Conservation (phyloP, 2,329 filamentous ascomycete genomes). For the Penicillium sp. region DNA sequence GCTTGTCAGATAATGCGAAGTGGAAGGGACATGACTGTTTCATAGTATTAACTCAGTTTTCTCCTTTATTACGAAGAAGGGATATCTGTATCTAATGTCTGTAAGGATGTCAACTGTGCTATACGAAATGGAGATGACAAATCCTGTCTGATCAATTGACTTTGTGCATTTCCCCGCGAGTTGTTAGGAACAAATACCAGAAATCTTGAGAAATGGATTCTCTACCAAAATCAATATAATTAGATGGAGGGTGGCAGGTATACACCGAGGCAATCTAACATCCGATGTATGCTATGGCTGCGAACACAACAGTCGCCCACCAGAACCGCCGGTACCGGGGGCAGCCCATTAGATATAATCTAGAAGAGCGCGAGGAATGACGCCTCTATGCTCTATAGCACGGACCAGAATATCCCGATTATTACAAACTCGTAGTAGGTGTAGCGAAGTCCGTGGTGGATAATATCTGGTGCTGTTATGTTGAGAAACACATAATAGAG, state of each 20-base stretch:
- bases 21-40: conserved; percentile 32
- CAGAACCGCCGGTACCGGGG: conserved; percentile 16
- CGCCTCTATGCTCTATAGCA: conserved; percentile 22
- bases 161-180: conserved; percentile 15
- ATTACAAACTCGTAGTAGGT: too few species aligned
- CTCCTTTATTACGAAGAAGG: neutral
- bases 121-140: conserved; percentile 19
- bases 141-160: conserved; percentile 13
- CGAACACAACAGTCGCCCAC: conserved; percentile 12
- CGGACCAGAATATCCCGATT: too few species aligned
- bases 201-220: neutral
- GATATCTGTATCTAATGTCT: conserved; percentile 21
- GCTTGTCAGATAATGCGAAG: conserved; percentile 29
- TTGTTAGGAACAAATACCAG: neutral
- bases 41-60: neutral
- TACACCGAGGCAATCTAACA: conserved; percentile 19
- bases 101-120: conserved; percentile 25
- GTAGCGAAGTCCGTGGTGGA: conserved; percentile 12
- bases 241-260: conserved; percentile 20
- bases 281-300: conserved; percentile 12
- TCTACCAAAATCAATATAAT: conserved; percentile 18
- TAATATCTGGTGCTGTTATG: conserved; percentile 13
- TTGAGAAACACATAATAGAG: conserved; percentile 19
- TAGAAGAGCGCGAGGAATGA: conserved; percentile 23
- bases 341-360: conserved; percentile 15